These are phyloP conservation scores for Apiotrichum porosum DNA, from an alignment of 1,284 basidiomycete genomes.

Conservation along the genomic window DNA sequence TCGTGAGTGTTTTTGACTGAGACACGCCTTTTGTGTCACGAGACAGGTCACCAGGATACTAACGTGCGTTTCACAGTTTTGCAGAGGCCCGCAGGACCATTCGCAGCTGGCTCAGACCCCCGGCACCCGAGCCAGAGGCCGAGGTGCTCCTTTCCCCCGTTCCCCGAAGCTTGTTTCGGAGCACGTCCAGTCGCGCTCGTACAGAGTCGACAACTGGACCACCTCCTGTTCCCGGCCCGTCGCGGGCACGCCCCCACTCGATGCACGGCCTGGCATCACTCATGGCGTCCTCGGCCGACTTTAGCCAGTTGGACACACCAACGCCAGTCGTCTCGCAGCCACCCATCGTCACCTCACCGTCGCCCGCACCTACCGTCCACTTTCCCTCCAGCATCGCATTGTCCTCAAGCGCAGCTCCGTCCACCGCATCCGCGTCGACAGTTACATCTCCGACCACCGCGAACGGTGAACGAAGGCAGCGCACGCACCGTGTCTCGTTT, in stretches of 20 bases:
- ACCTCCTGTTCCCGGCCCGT: conserved; percentile 1
- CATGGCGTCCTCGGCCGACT: conserved; percentile 12
- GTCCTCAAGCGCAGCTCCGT: neutral
- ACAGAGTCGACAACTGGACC: conserved; percentile 4
- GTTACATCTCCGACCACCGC: neutral
- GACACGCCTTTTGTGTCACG: too few relatives aligned
- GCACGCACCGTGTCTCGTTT: conserved; percentile 27
- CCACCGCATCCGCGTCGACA: neutral
- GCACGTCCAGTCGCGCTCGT: conserved; percentile 20
- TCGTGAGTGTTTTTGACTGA: conserved; percentile 36
- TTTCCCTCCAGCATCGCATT: conserved; percentile 8
- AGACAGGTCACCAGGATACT: too few relatives aligned
- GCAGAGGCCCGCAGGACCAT: conserved; percentile 34
- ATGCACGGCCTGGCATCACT: conserved; percentile 25
- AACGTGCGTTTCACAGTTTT: conserved; percentile 23
- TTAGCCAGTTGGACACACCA: conserved; percentile 10
- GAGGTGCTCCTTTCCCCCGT: neutral
- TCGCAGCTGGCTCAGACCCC: conserved; percentile 32
- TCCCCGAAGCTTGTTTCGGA: conserved; percentile 28
- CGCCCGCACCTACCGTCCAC: conserved; percentile 13
- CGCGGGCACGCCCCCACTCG: conserved; percentile 18
- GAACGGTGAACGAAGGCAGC: neutral
- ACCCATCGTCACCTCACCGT: neutral
- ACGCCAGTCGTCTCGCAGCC: neutral
- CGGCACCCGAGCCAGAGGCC: conserved; percentile 16